Percentiles rank a stretch among this genome's conserved stretches.
phyloP scores from a whole-genome alignment of 2,329 filamentous ascomycete genomes.

The Hypomyces perniciosus region DNA sequence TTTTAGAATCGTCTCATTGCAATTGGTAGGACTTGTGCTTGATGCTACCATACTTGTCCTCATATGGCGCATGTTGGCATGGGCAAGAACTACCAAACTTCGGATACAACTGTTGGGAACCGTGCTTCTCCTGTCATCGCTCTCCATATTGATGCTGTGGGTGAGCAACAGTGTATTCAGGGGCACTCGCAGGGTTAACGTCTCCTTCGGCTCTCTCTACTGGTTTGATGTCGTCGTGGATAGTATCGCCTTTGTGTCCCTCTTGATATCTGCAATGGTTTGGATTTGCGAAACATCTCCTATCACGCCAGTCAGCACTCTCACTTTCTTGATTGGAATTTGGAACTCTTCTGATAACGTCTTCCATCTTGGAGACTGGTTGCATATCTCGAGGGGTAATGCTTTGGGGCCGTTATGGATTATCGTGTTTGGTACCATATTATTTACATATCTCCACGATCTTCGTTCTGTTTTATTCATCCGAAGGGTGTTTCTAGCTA shows the following conservation, averaged over 20 bases:
- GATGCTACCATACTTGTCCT: constrained; percentile 43
- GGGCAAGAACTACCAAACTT: constrained; percentile 42
- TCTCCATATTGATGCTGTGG: constrained; percentile 34
- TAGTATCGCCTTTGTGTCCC: constrained; percentile 38
- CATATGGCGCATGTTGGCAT: constrained; percentile 46
- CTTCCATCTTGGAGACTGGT: constrained; percentile 38
- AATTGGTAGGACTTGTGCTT: constrained; percentile 38
- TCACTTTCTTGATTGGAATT: constrained; percentile 39
- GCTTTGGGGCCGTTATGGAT: constrained; percentile 35
- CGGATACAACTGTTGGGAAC: constrained; percentile 41
- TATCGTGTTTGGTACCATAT: constrained; percentile 34
- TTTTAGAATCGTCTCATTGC: constrained; percentile 32
- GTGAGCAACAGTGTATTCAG: constrained; percentile 26
- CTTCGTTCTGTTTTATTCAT: constrained; percentile 39
- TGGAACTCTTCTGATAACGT: constrained; percentile 31
- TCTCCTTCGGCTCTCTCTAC: constrained; percentile 39
- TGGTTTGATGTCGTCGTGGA: constrained; percentile 44
- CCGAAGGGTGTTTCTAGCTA: constrained; percentile 33
- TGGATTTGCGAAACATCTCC: constrained; percentile 44
- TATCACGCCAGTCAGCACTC: constrained; percentile 34
- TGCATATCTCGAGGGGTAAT: constrained; percentile 32
- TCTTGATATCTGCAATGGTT: constrained; percentile 39
- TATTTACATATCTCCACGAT: constrained; percentile 39
- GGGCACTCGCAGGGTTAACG: constrained; percentile 16
- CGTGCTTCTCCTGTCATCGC: constrained; percentile 36